Evolutionary conservation across 1,284 basidiomycete species (phyloP), one percentile per base, ranked within the genome.

Genomic region (Naganishia cerealis): DNA sequence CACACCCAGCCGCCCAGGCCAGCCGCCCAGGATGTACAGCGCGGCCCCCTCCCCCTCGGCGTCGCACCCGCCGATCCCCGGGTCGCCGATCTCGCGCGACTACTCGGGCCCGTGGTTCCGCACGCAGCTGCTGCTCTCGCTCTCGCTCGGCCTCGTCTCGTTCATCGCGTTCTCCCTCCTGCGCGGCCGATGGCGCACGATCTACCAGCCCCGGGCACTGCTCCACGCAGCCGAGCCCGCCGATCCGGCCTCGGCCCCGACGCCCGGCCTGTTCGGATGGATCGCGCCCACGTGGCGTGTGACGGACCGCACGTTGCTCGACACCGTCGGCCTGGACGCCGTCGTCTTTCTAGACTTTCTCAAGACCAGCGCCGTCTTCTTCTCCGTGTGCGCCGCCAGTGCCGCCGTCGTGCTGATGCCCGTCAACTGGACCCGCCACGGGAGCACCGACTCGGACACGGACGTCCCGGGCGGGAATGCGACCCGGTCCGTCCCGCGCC

Each of bases 251-350:
- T 56, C 58, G n/a, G 52, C 46, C 29, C 55, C 59, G 26, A 26
- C 65, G 48, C 59, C 43, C 2, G 65, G 75, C 0, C 90, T 95
- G 81, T 93, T 97, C 80, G 92, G 92, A 24, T 99, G 95, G 95
- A 91, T 98, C 71, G 78, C 93, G 71, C 95, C 95, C 0, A 98
- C 94, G 0, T 84, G 97, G 66, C 84, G 86, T 67, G 92, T 90
- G 0, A 92, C 91, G 53, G 95, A 98, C 91, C 74, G 90, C 91
- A 39, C 26, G 3, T 88, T 98, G n/a, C 84, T 98, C 0, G 94
- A 98, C 77, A 94, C 95, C 50, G 94, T 98, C 13, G 95, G 95
- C 0, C 82, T 99, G 57, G 95, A 99, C 80, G 95, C 94, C 48
- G 93, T 93, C 6, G 93, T 98, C 73, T 85, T 98, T 4, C 86